Base-by-base conservation (phyloP, 306 rosid species). In the Glycine soja region DNA sequence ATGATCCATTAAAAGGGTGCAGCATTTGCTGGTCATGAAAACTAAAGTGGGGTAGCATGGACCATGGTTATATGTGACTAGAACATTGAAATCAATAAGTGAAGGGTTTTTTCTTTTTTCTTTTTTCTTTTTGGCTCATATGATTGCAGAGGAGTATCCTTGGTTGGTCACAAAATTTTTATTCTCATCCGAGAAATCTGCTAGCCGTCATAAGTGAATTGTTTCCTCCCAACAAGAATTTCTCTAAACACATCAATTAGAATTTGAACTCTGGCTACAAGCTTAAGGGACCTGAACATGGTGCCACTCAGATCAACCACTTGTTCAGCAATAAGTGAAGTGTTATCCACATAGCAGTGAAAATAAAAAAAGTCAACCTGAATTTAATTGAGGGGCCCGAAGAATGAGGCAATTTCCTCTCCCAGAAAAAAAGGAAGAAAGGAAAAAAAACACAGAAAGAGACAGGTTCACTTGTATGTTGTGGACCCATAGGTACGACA, bases 341-440 rank as follows among this genome's bases (percentile, higher is more conserved):
- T 18, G 7, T 38, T 36, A 36, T 36, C 40, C 40, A 36, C 32
- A 9, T 40, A 13, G 34, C 4, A 6, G 36, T 62, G 12, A 16
- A 15, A 67, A 59, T 10, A 16, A 64, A 36, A 36, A 68, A 83
- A 80, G 85, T 86, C 89, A 72, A 71, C 2, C 1, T 14, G 24
- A 76, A 45, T 16, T 82, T 82, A 86, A 70, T 83, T 52, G 52
- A 46, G 34, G 89, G 85, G 69, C 2, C 80, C 77, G 80, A 64
- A 40, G 6, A 14, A 15, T 54, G 38, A 76, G 62, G 57, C 78
- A 32, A 32, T 14, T 12, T 9, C n/a, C 67, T 76, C 71, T 86
- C 85, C 87, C 38, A 67, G 32, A 80, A 71, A 75, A 75, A 76
- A 80, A 48, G 87, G 87, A 80, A 32, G n/a, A 7, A 11, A 11